Evolutionary conservation across 768 basidiomycete species (phyloP).

Genomic region (Filobasidium wieringae): DNA sequence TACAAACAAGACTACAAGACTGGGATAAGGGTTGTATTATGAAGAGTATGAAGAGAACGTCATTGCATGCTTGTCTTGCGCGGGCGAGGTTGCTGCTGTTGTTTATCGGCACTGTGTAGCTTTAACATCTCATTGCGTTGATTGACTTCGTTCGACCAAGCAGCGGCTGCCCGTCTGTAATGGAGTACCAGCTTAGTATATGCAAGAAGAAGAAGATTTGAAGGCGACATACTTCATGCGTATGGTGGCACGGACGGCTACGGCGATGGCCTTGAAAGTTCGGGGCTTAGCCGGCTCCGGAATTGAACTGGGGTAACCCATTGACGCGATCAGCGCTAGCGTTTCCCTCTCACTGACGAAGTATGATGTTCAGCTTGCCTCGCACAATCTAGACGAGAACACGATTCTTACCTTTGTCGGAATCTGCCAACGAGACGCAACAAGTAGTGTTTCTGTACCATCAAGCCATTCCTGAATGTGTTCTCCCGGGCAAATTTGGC

Average conservation of each 20-base stretch:
- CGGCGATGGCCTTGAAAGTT: constrained; percentile 27
- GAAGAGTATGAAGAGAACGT: no score
- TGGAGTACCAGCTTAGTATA: not conserved
- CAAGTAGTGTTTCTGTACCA: constrained; percentile 81
- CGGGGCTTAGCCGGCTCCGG: constrained; percentile 9
- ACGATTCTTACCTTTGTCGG: constrained; percentile 27
- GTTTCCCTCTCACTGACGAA: constrained; percentile 31
- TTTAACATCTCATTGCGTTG: not conserved
- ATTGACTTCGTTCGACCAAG: not conserved
- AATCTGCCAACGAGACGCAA: constrained; percentile 51
- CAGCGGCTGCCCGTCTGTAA: not conserved
- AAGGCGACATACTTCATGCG: constrained; percentile 24
- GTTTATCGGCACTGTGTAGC: not conserved
- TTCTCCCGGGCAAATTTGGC: constrained; percentile 80
- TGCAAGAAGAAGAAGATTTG: not conserved
- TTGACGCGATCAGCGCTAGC: constrained; percentile 30
- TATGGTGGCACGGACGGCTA: constrained; percentile 27
- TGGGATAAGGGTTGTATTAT: no score
- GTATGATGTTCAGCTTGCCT: not conserved
- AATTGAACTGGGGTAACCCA: constrained; percentile 28
- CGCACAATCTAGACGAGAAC: not conserved
- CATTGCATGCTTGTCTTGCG: not conserved
- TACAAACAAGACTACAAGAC: no score
- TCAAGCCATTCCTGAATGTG: constrained; percentile 59
- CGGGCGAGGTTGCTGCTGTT: not conserved